Evolutionary conservation across 164 flowering plant genomes (phyloP), one percentile per base, ranked within the genome.

Genomic region (Buxus sempervirens): DNA sequence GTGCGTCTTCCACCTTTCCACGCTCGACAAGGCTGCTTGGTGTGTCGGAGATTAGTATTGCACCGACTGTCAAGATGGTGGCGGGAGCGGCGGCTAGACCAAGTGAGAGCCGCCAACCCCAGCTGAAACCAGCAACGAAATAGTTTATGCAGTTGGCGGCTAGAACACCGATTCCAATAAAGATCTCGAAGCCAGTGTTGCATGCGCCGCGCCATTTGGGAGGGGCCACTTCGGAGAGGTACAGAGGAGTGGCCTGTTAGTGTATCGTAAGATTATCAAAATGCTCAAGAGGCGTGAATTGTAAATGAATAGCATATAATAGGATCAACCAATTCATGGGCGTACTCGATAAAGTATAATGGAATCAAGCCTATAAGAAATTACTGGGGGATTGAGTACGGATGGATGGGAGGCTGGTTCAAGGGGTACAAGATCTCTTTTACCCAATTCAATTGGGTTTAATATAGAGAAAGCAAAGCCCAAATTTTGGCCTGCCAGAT

Each of bases 51-150:
- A 90, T 76, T 62, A 88, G 75, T 32, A 87, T 77, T 0, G 85
- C 77, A 0, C 89, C 92, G 0, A 71, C 9, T 20, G 81, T 80
- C 86, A 89, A 87, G 74, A 80, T 42, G 22, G 26, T 58, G 5
- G 96, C 90, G 0, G 96, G 96, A 3, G 80, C 88, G 0, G 67
- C 70, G 10, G 90, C 90, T 0, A 86, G 82, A 64, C 92, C 90
- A 4, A 90, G 84, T 18, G 90, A 84, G 58, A 86, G 74, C 13
- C 92, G 83, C 96, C 92, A 88, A 27, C 94, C 96, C 77, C 82
- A 78, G 64, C 65, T 69, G 60, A 70, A 70, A 66, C 71, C 77
- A 7, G 88, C 72, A 8, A 82, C 73, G 62, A 66, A 77, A 51
- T 49, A 90, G 76, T 88, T 90, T 48, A 88, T 62, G 75, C 82